Conservation (phyloP, 2,329 filamentous ascomycete species). For the Pseudogymnoascus sp. region DNA sequence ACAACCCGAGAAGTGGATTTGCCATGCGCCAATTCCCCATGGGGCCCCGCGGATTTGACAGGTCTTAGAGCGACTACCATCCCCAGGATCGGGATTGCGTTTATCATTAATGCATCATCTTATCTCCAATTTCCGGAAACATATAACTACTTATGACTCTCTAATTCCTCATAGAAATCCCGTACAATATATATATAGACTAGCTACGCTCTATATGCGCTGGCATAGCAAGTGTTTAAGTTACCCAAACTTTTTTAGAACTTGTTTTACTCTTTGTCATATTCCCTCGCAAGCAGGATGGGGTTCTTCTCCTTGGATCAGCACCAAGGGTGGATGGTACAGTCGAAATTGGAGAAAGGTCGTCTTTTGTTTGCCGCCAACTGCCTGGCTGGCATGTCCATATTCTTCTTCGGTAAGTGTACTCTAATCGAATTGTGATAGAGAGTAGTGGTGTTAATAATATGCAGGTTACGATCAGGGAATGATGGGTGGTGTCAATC, state of each 20-base stretch:
- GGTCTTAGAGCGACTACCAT: neutral
- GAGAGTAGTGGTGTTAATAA: neutral
- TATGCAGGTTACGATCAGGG: conserved; percentile 44
- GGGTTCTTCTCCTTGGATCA: neutral
- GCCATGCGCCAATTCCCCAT: neutral
- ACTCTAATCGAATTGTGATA: neutral
- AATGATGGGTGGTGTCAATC: conserved; percentile 60
- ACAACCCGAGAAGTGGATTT: neutral
- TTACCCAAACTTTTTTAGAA: neutral
- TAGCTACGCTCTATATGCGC: neutral
- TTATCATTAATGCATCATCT: neutral
- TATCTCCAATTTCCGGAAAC: neutral
- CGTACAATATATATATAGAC: neutral
- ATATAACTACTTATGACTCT: neutral
- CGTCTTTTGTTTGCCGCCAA: conserved; percentile 55
- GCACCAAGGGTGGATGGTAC: neutral
- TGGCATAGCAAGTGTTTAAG: neutral
- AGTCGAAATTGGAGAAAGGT: conserved; percentile 33
- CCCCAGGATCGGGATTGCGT: neutral
- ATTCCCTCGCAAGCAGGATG: neutral
- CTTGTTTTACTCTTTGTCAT: neutral
- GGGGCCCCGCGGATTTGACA: neutral
- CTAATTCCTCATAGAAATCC: neutral
- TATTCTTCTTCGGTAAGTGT: conserved; percentile 56
- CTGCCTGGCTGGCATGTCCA: conserved; percentile 57